Evolutionary conservation across 805 yeast species (phyloP), one percentile per base, ranked within the genome.

Genomic region (Zygosaccharomyces kombuchaensis): DNA sequence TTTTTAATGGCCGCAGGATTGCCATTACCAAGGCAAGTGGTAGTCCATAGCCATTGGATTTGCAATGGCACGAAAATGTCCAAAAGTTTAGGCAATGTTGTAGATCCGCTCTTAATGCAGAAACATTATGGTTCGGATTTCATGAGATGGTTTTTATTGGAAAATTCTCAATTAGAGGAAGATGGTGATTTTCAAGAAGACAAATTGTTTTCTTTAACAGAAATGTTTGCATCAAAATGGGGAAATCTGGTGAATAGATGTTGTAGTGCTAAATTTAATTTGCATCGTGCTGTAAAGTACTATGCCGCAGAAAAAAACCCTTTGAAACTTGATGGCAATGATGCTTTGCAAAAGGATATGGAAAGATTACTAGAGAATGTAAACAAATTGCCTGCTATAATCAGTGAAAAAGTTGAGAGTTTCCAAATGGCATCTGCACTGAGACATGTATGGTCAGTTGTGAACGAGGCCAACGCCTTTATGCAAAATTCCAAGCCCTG

Each of bases 31-130:
- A 68, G 74, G 34, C 82, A 81, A 47, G 77, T 93, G 3, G 74
- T 89, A 5, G 96, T 93, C 2, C 99, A 93, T 69, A 83, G 95
- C 5, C 99, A 93, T 64, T 93, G 98, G 98, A 71, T 90, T 17
- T 77, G 84, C 64, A 84, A 81, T 27, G 98, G 98, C 0, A 70
- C 80, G 36, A 93, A 93, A 61, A 93, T 93, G 99, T 86, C 96
- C 41, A 93, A 93, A 58, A 83, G 95, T 46, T 68, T 81, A 44
- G 96, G 97, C 0, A 93, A 93, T 60, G 97, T 91, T 8, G 95
- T 91, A 4, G 97, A 93, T 58, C 99, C 99, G 0, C 60, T 85
- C 14, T 76, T 69, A n/a, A 72, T 83, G 25, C 70, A 78, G 3
- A 71, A 76, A 0, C 63, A 72, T 34, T 87, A 84, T 56, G 96